A percentile compares a stretch with the other conserved stretches of the same genome.
These are phyloP conservation scores for Aspergillus sp. DNA, from an alignment of 2,329 filamentous ascomycete species.

Conservation along the genomic window DNA sequence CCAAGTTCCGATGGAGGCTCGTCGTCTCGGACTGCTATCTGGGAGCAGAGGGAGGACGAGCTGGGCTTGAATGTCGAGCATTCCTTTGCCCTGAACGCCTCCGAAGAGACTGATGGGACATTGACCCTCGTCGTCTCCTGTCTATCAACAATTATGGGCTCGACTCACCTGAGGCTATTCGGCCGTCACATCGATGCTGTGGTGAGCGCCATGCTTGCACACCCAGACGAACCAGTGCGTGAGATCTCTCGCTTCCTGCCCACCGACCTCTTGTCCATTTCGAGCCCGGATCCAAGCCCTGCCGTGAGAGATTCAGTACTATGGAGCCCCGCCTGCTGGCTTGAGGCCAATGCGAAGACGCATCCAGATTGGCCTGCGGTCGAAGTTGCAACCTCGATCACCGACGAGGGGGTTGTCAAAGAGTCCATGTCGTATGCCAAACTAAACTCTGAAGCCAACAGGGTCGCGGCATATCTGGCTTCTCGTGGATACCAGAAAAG, in stretches of 20 bases:
- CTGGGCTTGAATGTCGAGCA: slow-evolving; percentile 42
- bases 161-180: slow-evolving; percentile 26
- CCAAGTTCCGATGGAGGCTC: background rate
- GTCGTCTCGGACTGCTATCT: slow-evolving; percentile 15
- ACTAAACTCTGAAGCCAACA: slow-evolving; percentile 24
- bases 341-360: slow-evolving; percentile 26
- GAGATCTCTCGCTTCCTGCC: slow-evolving; percentile 1
- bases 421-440: slow-evolving; percentile 25
- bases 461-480: slow-evolving; percentile 26
- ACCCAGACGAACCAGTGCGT: slow-evolving; percentile 25
- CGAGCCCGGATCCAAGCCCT: slow-evolving; percentile 23
- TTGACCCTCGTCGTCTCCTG: slow-evolving; percentile 26
- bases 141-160: slow-evolving; percentile 21
- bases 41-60: slow-evolving; percentile 29
- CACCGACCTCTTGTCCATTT: slow-evolving; percentile 23
- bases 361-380: slow-evolving; percentile 33
- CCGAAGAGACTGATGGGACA: slow-evolving; percentile 20
- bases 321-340: slow-evolving; percentile 19
- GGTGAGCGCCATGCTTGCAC: slow-evolving; percentile 27
- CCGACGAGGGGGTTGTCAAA: slow-evolving; percentile 19
- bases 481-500: slow-evolving; percentile 22
- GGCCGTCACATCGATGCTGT: slow-evolving; percentile 30
- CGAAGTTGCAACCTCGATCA: slow-evolving; percentile 26
- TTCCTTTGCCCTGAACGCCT: slow-evolving; percentile 41
- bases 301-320: too few relatives aligned